Evolutionary conservation across 768 basidiomycete genomes (phyloP), one percentile per base, ranked within the genome.

Genomic region (Hortiboletus flavorubellus): DNA sequence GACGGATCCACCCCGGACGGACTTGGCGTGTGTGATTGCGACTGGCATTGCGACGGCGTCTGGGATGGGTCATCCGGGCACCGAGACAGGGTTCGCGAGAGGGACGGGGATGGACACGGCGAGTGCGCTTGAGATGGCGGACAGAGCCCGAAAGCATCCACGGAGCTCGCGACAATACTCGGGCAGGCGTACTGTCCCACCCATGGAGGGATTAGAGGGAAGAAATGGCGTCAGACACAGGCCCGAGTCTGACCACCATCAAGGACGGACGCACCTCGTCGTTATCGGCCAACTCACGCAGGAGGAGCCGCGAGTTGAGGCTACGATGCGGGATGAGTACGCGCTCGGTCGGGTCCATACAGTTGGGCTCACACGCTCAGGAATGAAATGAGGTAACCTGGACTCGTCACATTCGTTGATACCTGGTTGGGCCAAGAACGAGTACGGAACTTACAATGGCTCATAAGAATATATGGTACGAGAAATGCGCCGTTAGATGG

Each of bases 311-410:
- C 6, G 68, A 70, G 47, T 70, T 70, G 8, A 70, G 62, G 9
- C 68, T 72, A 26, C 8, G 26, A 23, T 11, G 4, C 11, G 4
- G 11, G 5, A 30, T 60, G 16, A 48, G 29, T 31, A 16, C 26
- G 26, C 5, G 39, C 9, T 33, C 2, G 4, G 6, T 37, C 7
- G 16, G 3, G 5, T 15, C 7, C 29, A 26, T 21, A 14, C 6
- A 11, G 30, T 8, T 11, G 37, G 23, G 29, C 73, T 63, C 56
- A 73, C 72, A 73, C 66, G 53, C 72, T 73, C 50, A 73, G 52
- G 49, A 74, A 73, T 21, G 73, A 73, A 43, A 73, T 74, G 46
- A 73, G 64, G 61, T 73, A 74, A 56, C 66, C 72, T 73, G 35
- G n/a, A 4, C 11, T 34, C 15, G 16, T 12, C 5, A 21, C 21